Conservation (phyloP, 805 yeast species). For the Candida pini region DNA sequence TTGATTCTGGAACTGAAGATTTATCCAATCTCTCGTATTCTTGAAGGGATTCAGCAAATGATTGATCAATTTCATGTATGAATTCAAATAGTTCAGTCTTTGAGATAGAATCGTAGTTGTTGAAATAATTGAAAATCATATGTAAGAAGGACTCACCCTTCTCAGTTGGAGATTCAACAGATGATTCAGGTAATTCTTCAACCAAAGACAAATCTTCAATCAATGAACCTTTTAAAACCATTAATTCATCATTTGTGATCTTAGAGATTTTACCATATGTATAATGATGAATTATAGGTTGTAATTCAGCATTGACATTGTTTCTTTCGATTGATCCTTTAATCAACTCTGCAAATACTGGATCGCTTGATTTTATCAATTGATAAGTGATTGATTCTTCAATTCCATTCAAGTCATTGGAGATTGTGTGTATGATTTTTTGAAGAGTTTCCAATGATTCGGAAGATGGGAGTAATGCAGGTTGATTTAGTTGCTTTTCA, state of each 20-base stretch:
- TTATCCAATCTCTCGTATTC: slow-evolving; percentile 17
- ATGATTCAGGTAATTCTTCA: background rate
- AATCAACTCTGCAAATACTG: slow-evolving; percentile 17
- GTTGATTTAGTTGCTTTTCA: slow-evolving; percentile 11
- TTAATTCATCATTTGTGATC: slow-evolving; percentile 8
- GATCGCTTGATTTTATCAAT: slow-evolving; percentile 14
- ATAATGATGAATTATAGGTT: background rate
- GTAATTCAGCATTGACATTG: background rate
- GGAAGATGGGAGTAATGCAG: slow-evolving; percentile 2
- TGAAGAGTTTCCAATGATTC: slow-evolving; percentile 10
- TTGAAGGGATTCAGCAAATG: slow-evolving; percentile 17
- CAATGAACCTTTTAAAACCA: slow-evolving; percentile 4
- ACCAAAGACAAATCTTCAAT: background rate
- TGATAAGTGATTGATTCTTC: slow-evolving; percentile 18
- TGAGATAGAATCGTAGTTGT: slow-evolving; percentile 15
- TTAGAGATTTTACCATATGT: slow-evolving; percentile 10
- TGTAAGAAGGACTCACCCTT: slow-evolving; percentile 11
- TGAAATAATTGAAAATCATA: slow-evolving; percentile 20
- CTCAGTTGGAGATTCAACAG: background rate
- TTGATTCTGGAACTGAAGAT: slow-evolving; percentile 15
- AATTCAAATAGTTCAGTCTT: slow-evolving; percentile 18
- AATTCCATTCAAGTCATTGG: slow-evolving; percentile 11
- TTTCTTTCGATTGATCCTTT: slow-evolving; percentile 6
- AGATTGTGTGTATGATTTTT: slow-evolving; percentile 16
- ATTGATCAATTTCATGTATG: slow-evolving; percentile 20